Base-by-base conservation (phyloP, 2,329 filamentous ascomycete genomes). In the Colletotrichum plurivorum region DNA sequence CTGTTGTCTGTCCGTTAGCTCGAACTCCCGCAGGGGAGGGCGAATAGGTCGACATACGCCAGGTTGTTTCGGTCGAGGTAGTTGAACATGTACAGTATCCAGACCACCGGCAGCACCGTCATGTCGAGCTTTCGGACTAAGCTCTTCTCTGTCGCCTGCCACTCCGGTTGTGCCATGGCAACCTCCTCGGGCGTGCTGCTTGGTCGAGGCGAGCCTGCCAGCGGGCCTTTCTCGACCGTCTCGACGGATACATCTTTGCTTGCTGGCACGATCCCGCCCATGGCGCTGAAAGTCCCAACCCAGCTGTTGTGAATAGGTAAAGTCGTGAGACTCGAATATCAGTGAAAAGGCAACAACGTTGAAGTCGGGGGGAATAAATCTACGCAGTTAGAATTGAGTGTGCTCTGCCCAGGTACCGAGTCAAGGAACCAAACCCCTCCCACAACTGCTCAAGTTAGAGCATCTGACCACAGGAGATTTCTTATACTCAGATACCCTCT, bases 111-210 rank as follows among this genome's bases (percentile, higher is more conserved):
- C 51, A 76, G 57, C 9, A 76, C 58, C 2, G 74, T 76, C 63
- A 73, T 60, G 48, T 76, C 74, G 8, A 76, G 71, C 43, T 73
- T 74, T 36, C 67, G 63, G 5, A 76, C 75, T 5, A 76, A 43
- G 4, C 36, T 46, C 43, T 43, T 69, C 45, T 69, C 67, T 6
- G 63, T 43, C 25, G 62, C 67, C 15, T 25, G 31, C 67, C 62
- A 69, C 49, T 69, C 62, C 18, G 67, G 51, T 16, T 39, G 62
- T 18, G 55, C 55, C 62, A 69, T 67, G 43, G 39, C 51, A 7
- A 41, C 45, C 10, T 69, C 67, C 1, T 61, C 51, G 6, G 55
- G 25, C 22, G 56, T 56, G 31, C 12, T 25, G 15, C 12, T 61
- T 9, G 49, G 12, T 10, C n/a, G 49, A 7, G 49, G 18, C 8